Evolutionary conservation across 768 basidiomycete species (phyloP).

Genomic region (Termitomyces sp.): DNA sequence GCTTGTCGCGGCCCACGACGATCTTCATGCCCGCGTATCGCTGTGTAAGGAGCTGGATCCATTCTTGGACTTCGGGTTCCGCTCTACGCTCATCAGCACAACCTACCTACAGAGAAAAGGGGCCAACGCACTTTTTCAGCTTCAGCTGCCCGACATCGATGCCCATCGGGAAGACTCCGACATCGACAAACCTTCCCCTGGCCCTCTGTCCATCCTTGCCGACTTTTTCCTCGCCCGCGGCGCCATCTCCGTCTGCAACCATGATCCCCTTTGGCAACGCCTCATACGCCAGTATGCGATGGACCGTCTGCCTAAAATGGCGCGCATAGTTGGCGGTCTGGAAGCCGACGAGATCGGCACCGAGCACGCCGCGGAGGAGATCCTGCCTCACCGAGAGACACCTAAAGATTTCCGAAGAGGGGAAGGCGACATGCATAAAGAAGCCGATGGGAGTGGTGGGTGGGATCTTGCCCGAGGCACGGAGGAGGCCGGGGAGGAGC

Average conservation of each 20-base stretch:
- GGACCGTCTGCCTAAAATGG: conserved; percentile 84
- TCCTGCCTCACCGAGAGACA: conserved; percentile 78
- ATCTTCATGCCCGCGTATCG: conserved; percentile 85
- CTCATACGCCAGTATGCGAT: conserved; percentile 74
- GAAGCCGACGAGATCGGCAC: conserved; percentile 90
- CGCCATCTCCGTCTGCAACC: conserved; percentile 35
- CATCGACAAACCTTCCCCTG: conserved; percentile 70
- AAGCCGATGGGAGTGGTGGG: conserved; percentile 74
- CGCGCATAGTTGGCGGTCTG: conserved; percentile 82
- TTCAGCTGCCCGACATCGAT: conserved; percentile 73
- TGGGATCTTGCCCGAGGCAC: conserved; percentile 54
- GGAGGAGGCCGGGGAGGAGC: conserved; percentile 84
- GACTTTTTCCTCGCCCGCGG: conserved; percentile 13
- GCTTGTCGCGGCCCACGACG: conserved; percentile 84
- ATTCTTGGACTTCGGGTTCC: conserved; percentile 76
- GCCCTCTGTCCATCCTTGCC: conserved; percentile 20
- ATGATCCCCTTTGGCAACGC: conserved; percentile 83
- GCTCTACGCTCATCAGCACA: conserved; percentile 33
- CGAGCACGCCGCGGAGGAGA: conserved; percentile 85
- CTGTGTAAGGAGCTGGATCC: conserved; percentile 76
- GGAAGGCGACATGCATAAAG: conserved; percentile 97
- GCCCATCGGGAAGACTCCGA: conserved; percentile 88
- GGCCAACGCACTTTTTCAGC: conserved; percentile 49
- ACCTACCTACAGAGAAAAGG: not conserved
- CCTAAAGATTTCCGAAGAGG: conserved; percentile 92